phyloP scores from a whole-genome alignment of 306 rosid genomes.

The Comarum palustre region DNA sequence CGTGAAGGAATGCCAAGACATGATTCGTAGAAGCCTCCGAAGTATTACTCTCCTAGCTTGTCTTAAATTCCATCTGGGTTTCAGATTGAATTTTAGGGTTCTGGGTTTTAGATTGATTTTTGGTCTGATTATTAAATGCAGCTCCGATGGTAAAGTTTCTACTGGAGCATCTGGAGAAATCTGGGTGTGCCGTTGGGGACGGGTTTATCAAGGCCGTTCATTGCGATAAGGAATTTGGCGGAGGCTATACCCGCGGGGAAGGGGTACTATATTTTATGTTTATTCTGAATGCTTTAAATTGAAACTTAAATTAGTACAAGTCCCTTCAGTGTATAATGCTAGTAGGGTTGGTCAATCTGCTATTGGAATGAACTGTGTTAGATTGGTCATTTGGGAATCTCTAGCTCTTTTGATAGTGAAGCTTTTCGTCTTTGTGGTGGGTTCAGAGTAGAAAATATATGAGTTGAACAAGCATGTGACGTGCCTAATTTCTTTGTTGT shows the following conservation, averaged over 20 bases:
- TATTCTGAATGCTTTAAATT: background rate
- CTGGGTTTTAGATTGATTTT: background rate
- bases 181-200: constrained; percentile 64
- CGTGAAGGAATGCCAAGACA: constrained; percentile 52
- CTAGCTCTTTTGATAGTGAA: background rate
- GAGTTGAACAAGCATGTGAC: background rate
- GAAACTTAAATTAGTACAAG: background rate
- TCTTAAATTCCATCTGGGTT: background rate
- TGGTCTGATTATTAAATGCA: constrained; percentile 17
- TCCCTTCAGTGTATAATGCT: background rate
- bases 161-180: constrained; percentile 58
- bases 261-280: constrained; percentile 50
- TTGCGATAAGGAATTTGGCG: constrained; percentile 41
- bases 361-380: background rate
- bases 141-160: constrained; percentile 71
- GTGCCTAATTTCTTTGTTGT: constrained; percentile 7
- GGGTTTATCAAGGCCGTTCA: constrained; percentile 54
- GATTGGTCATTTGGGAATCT: background rate
- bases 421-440: background rate
- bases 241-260: constrained; percentile 61
- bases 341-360: background rate
- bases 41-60: constrained; percentile 43
- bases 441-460: background rate
- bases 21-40: constrained; percentile 60
- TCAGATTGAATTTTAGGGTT: background rate